Percentiles rank a stretch among this genome's conserved stretches.
Conservation (phyloP, 1,284 basidiomycete species). For the Spongiforma sp. region DNA sequence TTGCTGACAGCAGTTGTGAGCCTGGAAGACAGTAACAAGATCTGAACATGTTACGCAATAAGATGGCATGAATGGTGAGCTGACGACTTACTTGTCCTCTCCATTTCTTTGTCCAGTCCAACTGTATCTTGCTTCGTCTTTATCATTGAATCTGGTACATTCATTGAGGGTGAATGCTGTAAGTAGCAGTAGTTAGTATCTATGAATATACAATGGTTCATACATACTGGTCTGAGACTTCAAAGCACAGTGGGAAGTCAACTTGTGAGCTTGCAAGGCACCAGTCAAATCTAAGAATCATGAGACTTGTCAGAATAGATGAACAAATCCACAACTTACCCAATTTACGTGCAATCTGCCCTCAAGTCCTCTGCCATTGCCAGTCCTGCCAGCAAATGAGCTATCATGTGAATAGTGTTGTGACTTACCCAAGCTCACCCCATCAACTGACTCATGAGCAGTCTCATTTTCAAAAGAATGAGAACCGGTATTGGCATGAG, state of each 20-base stretch:
- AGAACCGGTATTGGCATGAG: background rate
- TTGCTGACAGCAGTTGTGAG: too few relatives aligned
- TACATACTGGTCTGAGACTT: too few relatives aligned
- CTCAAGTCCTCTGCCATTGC: background rate
- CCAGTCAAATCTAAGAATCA: background rate
- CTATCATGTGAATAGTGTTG: background rate
- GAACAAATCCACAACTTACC: background rate
- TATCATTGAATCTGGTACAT: background rate
- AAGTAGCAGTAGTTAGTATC: background rate
- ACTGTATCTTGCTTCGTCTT: background rate
- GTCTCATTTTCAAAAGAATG: background rate
- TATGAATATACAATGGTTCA: too few relatives aligned
- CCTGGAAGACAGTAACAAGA: background rate
- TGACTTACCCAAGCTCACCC: background rate
- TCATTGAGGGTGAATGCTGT: background rate
- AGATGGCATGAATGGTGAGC: background rate
- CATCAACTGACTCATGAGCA: background rate
- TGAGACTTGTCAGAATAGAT: background rate
- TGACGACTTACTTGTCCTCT: background rate
- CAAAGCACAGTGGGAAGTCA: too few relatives aligned
- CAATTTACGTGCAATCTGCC: background rate
- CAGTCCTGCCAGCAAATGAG: background rate
- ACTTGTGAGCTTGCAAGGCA: background rate
- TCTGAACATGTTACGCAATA: background rate
- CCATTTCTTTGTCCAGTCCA: background rate